A percentile compares a stretch with the other conserved stretches of the same genome.
These are phyloP conservation scores for Monilinia fructigena DNA, from an alignment of 2,329 filamentous ascomycete genomes.

Conservation along the genomic window DNA sequence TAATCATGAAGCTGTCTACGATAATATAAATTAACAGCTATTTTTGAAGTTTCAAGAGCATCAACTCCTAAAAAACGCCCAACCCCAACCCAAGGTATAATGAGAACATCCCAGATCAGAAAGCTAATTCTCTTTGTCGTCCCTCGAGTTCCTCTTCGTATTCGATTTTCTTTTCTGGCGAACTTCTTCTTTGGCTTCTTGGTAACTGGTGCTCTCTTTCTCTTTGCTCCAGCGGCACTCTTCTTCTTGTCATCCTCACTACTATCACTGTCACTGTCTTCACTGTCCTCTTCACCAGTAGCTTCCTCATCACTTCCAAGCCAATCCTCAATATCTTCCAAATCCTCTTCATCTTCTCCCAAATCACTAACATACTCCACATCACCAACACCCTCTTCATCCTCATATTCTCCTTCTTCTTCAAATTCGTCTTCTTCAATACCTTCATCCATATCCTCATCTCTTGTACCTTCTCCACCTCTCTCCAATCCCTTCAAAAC, in stretches of 20 bases:
- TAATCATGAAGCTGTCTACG: background rate
- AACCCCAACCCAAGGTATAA: slow-evolving; percentile 27
- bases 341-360: slow-evolving; percentile 77
- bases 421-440: slow-evolving; percentile 75
- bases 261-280: slow-evolving; percentile 53
- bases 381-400: slow-evolving; percentile 65
- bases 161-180: slow-evolving; percentile 64
- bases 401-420: slow-evolving; percentile 61
- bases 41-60: background rate
- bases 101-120: slow-evolving; percentile 22
- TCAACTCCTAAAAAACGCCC: slow-evolving; percentile 21
- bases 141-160: slow-evolving; percentile 64
- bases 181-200: slow-evolving; percentile 50
- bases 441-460: slow-evolving; percentile 86
- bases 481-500: slow-evolving; percentile 88
- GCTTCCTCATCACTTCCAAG: slow-evolving; percentile 61
- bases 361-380: slow-evolving; percentile 94
- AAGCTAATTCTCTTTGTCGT: slow-evolving; percentile 28
- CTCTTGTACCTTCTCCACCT: slow-evolving; percentile 76
- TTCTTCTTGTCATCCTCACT: slow-evolving; percentile 53
- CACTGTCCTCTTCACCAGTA: slow-evolving; percentile 51
- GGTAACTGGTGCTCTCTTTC: slow-evolving; percentile 37
- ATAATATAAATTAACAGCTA: slow-evolving; percentile 16
- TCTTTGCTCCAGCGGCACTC: slow-evolving; percentile 59
- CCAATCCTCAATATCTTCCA: slow-evolving; percentile 88